phyloP scores from a whole-genome alignment of 73 alveolate species.

The Tetrahymena elliotti region DNA sequence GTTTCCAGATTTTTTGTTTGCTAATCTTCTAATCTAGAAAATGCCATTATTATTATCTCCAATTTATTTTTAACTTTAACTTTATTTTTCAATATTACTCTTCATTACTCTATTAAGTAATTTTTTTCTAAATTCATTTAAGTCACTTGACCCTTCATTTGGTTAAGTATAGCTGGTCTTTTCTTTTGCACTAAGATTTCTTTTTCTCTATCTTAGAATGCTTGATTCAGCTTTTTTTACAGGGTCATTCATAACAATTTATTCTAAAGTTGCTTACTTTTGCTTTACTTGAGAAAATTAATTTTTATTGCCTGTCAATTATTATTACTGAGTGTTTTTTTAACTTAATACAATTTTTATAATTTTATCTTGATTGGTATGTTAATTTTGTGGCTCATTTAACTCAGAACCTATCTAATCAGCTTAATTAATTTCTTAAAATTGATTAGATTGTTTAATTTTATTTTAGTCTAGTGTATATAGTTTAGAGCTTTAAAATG shows the following conservation, averaged over 20 bases:
- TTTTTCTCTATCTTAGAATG: background rate
- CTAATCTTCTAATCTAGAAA: background rate
- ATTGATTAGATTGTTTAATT: no score
- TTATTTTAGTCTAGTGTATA: background rate
- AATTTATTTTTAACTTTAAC: background rate
- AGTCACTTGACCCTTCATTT: background rate
- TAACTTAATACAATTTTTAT: no score
- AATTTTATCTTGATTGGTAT: background rate
- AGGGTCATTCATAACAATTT: background rate
- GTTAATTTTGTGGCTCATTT: background rate
- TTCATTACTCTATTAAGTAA: background rate
- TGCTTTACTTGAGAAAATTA: background rate
- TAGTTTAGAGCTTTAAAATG: background rate
- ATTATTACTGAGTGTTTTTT: background rate
- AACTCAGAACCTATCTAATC: background rate
- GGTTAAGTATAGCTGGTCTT: background rate
- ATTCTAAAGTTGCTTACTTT: background rate
- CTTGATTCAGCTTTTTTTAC: background rate
- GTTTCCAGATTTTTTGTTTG: background rate
- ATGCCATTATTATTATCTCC: background rate
- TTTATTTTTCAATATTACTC: background rate
- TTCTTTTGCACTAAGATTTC: background rate
- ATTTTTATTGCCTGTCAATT: background rate
- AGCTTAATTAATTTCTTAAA: background rate
- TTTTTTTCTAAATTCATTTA: background rate